phyloP scores from a whole-genome alignment of 2,329 filamentous ascomycete species.

The Dothidotthia symphoricarpi region DNA sequence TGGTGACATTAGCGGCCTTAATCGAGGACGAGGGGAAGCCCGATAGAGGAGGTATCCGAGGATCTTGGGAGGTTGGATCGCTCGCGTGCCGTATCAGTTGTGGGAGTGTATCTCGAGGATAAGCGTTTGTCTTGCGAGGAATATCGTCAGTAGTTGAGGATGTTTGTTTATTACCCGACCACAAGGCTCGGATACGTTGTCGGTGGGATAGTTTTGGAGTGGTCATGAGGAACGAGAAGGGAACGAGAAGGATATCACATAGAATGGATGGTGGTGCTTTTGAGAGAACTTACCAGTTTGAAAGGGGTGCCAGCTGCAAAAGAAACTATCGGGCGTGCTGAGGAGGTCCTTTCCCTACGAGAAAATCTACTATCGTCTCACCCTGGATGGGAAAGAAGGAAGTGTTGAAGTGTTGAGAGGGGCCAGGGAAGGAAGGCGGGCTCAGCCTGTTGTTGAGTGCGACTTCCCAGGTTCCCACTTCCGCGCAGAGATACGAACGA shows the following conservation, averaged over 20 bases:
- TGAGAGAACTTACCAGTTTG: too few relatives aligned
- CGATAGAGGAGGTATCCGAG: slow-evolving; percentile 1
- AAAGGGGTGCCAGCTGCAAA: too few relatives aligned
- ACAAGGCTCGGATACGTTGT: slow-evolving; percentile 17
- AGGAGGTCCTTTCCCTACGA: too few relatives aligned
- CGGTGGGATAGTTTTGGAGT: slow-evolving; percentile 17
- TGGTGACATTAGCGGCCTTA: slow-evolving; percentile 8
- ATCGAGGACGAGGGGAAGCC: slow-evolving; percentile 3
- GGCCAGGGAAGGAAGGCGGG: too few relatives aligned
- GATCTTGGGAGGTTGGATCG: slow-evolving; percentile 6
- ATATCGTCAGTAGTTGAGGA: slow-evolving; percentile 32
- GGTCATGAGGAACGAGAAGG: slow-evolving; percentile 15
- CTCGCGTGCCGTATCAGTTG: slow-evolving; percentile 17
- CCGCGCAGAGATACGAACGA: too few relatives aligned
- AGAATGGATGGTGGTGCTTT: slow-evolving; percentile 12
- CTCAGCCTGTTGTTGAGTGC: too few relatives aligned
- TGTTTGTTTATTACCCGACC: slow-evolving; percentile 12
- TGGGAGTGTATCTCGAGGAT: slow-evolving; percentile 4
- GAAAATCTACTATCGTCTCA: too few relatives aligned
- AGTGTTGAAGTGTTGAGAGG: too few relatives aligned
- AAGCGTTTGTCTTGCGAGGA: slow-evolving; percentile 16
- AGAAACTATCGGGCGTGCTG: too few relatives aligned
- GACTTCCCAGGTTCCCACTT: too few relatives aligned
- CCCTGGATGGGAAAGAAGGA: too few relatives aligned
- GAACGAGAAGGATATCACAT: slow-evolving; percentile 15